Percentiles rank a stretch among this genome's conserved stretches.
Evolutionary conservation across 768 basidiomycete species (phyloP).

Genomic region (Tulasnella sp.): DNA sequence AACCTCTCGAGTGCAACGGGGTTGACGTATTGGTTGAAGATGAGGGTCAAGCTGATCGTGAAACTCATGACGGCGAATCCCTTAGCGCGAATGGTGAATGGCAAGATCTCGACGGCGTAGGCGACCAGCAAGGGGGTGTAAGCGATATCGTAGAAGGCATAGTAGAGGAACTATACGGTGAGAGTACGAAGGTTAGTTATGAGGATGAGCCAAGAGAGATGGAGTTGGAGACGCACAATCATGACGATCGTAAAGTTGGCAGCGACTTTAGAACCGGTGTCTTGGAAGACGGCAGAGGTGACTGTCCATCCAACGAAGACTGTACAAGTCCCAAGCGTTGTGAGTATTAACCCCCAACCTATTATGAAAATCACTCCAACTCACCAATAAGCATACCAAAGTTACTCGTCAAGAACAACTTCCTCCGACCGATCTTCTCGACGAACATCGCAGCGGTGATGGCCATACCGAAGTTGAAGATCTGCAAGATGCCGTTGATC

Average conservation of each 20-base stretch:
- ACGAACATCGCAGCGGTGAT: conserved; percentile 56
- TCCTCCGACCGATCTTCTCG: conserved; percentile 64
- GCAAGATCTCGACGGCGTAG: conserved; percentile 85
- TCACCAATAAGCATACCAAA: conserved; percentile 55
- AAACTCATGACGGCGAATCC: conserved; percentile 81
- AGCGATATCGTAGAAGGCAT: conserved; percentile 29
- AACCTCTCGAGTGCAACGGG: conserved; percentile 65
- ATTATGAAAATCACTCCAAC: conserved; percentile 27
- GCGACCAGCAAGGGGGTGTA: conserved; percentile 83
- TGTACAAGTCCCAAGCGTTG: conserved; percentile 31
- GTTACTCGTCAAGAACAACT: conserved; percentile 64
- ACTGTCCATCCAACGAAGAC: conserved; percentile 58
- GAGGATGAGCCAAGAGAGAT: not conserved
- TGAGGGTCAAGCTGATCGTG: conserved; percentile 68
- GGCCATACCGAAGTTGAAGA: conserved; percentile 63
- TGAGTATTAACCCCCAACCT: not conserved
- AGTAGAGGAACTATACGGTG: conserved; percentile 25
- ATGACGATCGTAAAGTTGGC: conserved; percentile 36
- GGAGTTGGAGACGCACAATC: conserved; percentile 37
- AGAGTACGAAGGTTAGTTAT: not conserved
- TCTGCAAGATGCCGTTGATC: conserved; percentile 63
- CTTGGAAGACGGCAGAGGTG: conserved; percentile 42
- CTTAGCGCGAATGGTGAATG: conserved; percentile 77
- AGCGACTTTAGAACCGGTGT: conserved; percentile 18
- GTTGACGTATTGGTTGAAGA: conserved; percentile 88